Evolutionary conservation across 179 eudicot genomes (phyloP).

Genomic region (Monotropa hypopitys): DNA sequence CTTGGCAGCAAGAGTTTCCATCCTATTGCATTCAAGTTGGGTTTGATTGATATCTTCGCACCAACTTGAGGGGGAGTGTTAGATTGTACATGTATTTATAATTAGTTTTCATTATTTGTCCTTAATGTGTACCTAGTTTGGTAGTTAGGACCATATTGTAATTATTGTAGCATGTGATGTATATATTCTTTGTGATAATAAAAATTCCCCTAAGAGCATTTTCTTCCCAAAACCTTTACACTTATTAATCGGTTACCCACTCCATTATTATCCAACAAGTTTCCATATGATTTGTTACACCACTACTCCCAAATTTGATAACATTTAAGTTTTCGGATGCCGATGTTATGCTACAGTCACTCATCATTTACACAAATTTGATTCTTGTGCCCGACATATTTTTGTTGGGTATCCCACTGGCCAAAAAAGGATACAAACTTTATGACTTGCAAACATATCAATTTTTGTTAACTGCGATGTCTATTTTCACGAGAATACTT

Average conservation of each 20-base stretch:
- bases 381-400: neutral
- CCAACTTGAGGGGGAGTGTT: too few relatives aligned
- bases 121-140: too few relatives aligned
- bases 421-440: constrained; percentile 12
- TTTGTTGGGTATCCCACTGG: neutral
- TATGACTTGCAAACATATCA: neutral
- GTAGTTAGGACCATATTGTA: too few relatives aligned
- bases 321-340: constrained; percentile 12
- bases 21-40: too few relatives aligned
- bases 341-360: neutral
- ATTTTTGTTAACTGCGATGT: neutral
- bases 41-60: too few relatives aligned
- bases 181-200: too few relatives aligned
- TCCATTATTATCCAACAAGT: neutral
- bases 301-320: neutral
- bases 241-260: constrained; percentile 3
- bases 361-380: constrained; percentile 4
- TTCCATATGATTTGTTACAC: neutral
- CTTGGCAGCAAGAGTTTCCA: too few relatives aligned
- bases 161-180: too few relatives aligned
- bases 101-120: too few relatives aligned
- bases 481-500: constrained; percentile 1
- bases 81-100: too few relatives aligned
- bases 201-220: too few relatives aligned
- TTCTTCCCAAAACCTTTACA: too few relatives aligned